Evolutionary conservation across 495 filamentous ascomycete species (phyloP).

Genomic region (Oidiodendron maius): DNA sequence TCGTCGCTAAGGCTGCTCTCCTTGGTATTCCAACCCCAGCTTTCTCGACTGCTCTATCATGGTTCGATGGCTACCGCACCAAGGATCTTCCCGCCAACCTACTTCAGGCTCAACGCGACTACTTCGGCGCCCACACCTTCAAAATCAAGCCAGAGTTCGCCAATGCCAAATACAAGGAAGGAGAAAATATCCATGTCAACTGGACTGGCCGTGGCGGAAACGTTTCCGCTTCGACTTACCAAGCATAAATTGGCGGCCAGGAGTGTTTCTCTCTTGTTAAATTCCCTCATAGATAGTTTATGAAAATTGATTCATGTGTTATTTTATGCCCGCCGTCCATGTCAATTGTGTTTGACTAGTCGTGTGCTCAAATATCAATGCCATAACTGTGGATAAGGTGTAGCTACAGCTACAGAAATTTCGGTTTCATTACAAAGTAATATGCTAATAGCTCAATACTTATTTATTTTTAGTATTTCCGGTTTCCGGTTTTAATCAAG

Average conservation of each 20-base stretch:
- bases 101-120: conserved; percentile 96
- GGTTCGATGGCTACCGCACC: conserved; percentile 97
- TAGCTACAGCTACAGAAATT: too few species aligned
- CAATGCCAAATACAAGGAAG: conserved; percentile 75
- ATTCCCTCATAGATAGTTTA: background rate
- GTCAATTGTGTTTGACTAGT: too few species aligned
- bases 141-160: conserved; percentile 88
- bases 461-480: too few species aligned
- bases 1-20: conserved; percentile 82
- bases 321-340: too few species aligned
- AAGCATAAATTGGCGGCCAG: conserved; percentile 57
- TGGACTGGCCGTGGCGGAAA: conserved; percentile 98
- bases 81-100: conserved; percentile 95
- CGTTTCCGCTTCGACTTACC: conserved; percentile 93
- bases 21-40: conserved; percentile 93
- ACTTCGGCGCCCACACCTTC: conserved; percentile 99
- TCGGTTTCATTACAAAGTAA: too few species aligned
- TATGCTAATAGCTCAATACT: too few species aligned
- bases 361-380: too few species aligned
- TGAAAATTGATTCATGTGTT: too few species aligned
- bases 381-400: too few species aligned
- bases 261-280: background rate
- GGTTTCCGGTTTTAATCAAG: too few species aligned
- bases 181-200: conserved; percentile 96
- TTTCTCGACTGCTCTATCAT: conserved; percentile 92